These are phyloP conservation scores for Eremochloa ophiuroides DNA, from an alignment of 176 grass and related monocot genomes.

Conservation along the genomic window DNA sequence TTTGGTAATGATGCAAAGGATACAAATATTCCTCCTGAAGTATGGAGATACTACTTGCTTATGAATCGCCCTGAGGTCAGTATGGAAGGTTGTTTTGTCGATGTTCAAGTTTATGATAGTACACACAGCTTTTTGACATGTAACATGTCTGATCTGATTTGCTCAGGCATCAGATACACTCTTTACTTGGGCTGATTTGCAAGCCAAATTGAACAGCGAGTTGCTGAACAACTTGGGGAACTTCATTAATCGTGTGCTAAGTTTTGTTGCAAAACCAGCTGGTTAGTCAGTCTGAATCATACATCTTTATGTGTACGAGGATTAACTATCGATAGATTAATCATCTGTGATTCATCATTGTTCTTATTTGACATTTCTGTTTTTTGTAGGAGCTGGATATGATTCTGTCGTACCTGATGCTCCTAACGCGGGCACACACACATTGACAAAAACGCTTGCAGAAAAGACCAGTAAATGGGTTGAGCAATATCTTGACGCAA, in stretches of 20 bases:
- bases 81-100: conserved; percentile 27
- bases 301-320: neutral
- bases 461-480: conserved; percentile 80
- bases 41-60: conserved; percentile 95
- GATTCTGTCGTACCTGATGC: conserved; percentile 68
- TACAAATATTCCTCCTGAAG: conserved; percentile 83
- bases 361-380: neutral
- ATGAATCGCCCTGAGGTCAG: conserved; percentile 90
- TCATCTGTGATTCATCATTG: neutral
- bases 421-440: conserved; percentile 49
- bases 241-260: conserved; percentile 92
- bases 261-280: conserved; percentile 85
- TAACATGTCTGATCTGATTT: conserved; percentile 26
- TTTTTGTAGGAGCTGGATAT: conserved; percentile 68
- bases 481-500: conserved; percentile 84
- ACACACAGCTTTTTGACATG: neutral
- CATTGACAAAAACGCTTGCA: conserved; percentile 43
- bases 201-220: conserved; percentile 85
- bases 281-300: conserved; percentile 42
- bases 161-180: conserved; percentile 86
- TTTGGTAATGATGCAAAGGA: conserved; percentile 94
- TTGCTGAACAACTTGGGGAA: conserved; percentile 86
- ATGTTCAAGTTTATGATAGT: conserved; percentile 17
- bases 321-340: conserved; percentile 25
- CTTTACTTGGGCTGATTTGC: conserved; percentile 91